phyloP scores from a whole-genome alignment of 202 grass and related monocot species.

The Schoenoplectus tabernaemontani region DNA sequence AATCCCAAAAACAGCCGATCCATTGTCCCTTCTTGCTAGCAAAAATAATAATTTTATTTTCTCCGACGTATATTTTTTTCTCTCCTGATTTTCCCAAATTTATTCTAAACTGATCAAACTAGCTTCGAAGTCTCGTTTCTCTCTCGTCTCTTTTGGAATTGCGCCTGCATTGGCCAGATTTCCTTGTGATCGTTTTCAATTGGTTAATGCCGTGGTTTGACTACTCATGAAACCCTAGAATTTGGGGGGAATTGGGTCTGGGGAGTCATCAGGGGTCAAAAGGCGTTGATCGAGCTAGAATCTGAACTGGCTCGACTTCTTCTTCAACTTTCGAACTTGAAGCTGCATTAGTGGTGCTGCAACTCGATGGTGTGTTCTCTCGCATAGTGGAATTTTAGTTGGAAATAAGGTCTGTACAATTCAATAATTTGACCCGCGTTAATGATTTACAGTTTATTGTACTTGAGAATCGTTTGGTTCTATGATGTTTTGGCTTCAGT shows the following conservation, averaged over 20 bases:
- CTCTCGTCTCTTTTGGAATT: neutral
- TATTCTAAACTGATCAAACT: neutral
- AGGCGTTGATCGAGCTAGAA: neutral
- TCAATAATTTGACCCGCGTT: neutral
- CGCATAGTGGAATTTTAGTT: neutral
- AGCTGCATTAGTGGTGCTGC: neutral
- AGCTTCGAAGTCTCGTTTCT: neutral
- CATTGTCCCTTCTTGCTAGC: neutral
- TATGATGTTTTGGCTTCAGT: no score
- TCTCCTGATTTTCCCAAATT: neutral
- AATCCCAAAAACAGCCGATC: constrained; percentile 12
- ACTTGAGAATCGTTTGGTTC: neutral
- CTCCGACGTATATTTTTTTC: neutral
- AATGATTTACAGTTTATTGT: neutral
- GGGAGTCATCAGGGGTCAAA: neutral
- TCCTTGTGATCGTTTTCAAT: neutral
- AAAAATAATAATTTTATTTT: constrained; percentile 1
- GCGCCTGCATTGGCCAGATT: neutral
- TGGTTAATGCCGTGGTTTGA: constrained; percentile 18
- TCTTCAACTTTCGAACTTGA: neutral
- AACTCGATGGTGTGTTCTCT: neutral
- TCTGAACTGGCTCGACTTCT: neutral
- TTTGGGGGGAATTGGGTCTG: constrained; percentile 7
- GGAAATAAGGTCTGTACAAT: neutral
- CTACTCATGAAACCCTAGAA: constrained; percentile 16